A percentile compares a stretch with the other conserved stretches of the same genome.
These are phyloP conservation scores for Protoeuglena noctilucae DNA, from an alignment of 139 green algal genomes.

Conservation along the genomic window DNA sequence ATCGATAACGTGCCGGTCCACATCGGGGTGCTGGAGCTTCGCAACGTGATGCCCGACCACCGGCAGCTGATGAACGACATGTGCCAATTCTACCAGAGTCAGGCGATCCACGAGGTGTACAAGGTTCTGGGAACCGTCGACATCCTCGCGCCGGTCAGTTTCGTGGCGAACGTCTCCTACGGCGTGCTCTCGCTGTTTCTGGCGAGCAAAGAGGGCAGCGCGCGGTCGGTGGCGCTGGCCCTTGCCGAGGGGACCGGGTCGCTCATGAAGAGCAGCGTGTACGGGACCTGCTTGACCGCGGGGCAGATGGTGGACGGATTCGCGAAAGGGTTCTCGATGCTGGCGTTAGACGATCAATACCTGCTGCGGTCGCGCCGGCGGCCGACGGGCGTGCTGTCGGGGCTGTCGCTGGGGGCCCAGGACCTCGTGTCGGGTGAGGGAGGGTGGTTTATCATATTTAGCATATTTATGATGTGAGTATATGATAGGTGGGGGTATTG, in stretches of 20 bases:
- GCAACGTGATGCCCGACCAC: slow-evolving; percentile 18
- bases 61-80: slow-evolving; percentile 23
- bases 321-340: slow-evolving; percentile 23
- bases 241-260: neutral
- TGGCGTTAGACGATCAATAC: slow-evolving; percentile 38
- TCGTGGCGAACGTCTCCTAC: neutral
- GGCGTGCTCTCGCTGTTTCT: neutral
- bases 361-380: slow-evolving; percentile 22
- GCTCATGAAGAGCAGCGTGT: neutral
- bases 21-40: slow-evolving; percentile 20
- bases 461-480: no score
- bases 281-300: neutral
- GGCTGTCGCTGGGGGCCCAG: slow-evolving; percentile 20
- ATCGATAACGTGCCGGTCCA: slow-evolving; percentile 28
- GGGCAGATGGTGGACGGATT: slow-evolving; percentile 19
- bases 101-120: slow-evolving; percentile 15
- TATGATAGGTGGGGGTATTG: no score
- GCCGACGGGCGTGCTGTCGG: slow-evolving; percentile 12
- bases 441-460: no score
- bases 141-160: neutral
- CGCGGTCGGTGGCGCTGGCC: neutral
- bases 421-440: slow-evolving; percentile 12
- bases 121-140: slow-evolving; percentile 7
- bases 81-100: slow-evolving; percentile 1
- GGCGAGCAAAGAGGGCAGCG: no score